Evolutionary conservation across 2,329 filamentous ascomycete species (phyloP), one percentile per base, ranked within the genome.

Genomic region (Aureobasidium namibiae): DNA sequence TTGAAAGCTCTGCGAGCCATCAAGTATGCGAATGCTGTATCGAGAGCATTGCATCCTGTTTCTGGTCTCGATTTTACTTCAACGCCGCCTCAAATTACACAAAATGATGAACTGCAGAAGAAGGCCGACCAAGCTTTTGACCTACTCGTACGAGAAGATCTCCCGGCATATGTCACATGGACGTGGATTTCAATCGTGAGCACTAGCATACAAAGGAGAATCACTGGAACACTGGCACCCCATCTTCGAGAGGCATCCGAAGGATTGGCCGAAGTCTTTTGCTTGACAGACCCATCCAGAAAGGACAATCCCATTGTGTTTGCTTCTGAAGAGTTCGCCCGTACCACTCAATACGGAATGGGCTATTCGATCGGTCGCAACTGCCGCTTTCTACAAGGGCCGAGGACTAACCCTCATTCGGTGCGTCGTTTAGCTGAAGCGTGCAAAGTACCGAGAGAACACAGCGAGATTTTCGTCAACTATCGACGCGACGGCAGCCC

Each of bases 301-400:
- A 88, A 34, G n/a, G 57, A 60, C 31, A 60, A 60, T 23, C 57
- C 57, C 5, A 60, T 60, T 9, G 57, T 60, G 1, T 89, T 90
- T 70, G 86, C 86, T 7, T 90, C 86, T 3, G 85, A 89, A 78
- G 87, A 89, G 70, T 91, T 90, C 65, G 82, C 89, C 65, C 79
- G 82, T 49, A 88, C 86, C 4, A 90, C 87, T 0, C 86, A 90
- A 64, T 91, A 90, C 67, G 86, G 86, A 4, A 83, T 88, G 73
- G 80, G 78, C 59, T 89, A 91, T 67, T 82, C 85, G 3, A 81
- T 92, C 18, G 88, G 88, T 0, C 82, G 86, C 33, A 92, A 92
- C 63, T 91, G 88, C 65, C 83, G 88, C 8, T 91, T 92, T 66
- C 79, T 92, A 1, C 88, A 91, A 69, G 88, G 89, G 0, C 87